Evolutionary conservation across 495 filamentous ascomycete species (phyloP), one percentile per base, ranked within the genome.

Genomic region (Penicillium simplicissimum): DNA sequence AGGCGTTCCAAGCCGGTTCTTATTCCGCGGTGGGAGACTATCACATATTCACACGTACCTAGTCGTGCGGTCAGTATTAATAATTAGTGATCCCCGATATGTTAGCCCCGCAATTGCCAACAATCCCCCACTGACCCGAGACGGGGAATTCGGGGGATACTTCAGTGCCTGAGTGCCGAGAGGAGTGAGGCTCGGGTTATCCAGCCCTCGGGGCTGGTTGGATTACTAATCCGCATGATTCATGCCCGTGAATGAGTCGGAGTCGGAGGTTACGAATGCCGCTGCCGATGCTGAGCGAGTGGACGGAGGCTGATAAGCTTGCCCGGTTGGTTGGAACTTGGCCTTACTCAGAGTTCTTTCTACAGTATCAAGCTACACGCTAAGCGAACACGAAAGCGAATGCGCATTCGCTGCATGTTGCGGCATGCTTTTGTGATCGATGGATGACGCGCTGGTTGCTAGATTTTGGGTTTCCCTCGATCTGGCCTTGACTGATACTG

Each of bases 381-480:
- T 57, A 59, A 62, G 57, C 60, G 60, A 66, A 66, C 38, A 52
- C 57, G 62, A 64, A 35, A 37, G 36, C 52, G 57, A 64, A 58
- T 48, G 34, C 55, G 61, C 19, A 52, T 42, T 19, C 48, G 49
- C 38, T 36, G 19, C 33, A 14, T 21, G 33, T 25, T 25, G 8
- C 10, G 14, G 14, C 17, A 38, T 37, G 10, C 15, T 11, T 53
- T 36, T 8, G 17, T n/a, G 51, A 33, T 15, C 23, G 3, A 5
- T 49, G 45, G 13, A 49, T 49, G 45, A 49, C 23, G 19, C 42
- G 9, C 42, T 23, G 42, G 42, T 23, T 11, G 42, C 11, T 45
- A 2, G 6, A 42, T 42, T 19, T 45, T 45, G 19, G 42, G 11
- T 45, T 45, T 45, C 17, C 4, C 9, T 21, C 17, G 42, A 17